Evolutionary conservation across 163 green algal species (phyloP).

Genomic region (Trebouxia gelatinosa): DNA sequence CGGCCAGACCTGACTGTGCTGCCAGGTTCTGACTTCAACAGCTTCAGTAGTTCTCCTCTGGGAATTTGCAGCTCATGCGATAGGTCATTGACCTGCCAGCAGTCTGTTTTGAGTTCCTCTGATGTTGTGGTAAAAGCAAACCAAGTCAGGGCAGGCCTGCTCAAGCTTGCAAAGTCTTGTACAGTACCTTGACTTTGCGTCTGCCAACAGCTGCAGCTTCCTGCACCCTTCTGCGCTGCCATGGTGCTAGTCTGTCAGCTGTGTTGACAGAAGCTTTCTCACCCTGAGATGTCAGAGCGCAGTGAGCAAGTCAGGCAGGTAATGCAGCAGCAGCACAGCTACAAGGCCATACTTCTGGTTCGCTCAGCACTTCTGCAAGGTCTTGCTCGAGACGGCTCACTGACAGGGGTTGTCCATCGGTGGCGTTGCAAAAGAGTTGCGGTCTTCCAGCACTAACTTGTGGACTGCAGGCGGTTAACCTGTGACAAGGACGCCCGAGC

Average conservation of each 20-base stretch:
- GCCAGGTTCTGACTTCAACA: neutral
- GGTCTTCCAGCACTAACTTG: no score
- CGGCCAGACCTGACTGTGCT: neutral
- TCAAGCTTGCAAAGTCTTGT: neutral
- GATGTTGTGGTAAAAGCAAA: neutral
- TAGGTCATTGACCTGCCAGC: conserved; percentile 19
- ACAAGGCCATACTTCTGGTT: neutral
- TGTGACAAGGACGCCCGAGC: no score
- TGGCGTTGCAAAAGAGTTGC: no score
- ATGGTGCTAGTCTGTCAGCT: neutral
- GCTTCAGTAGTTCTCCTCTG: neutral
- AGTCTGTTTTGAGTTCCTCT: neutral
- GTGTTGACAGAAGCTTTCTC: neutral
- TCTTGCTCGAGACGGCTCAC: no score
- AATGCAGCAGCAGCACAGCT: neutral
- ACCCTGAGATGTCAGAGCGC: neutral
- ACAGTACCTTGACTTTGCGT: neutral
- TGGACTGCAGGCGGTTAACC: no score
- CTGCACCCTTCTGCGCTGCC: neutral
- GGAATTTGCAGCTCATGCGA: neutral
- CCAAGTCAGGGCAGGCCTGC: neutral
- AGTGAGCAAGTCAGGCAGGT: neutral
- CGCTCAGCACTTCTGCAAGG: neutral
- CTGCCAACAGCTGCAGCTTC: neutral
- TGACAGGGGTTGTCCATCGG: no score